Evolutionary conservation across 2,329 filamentous ascomycete genomes (phyloP), one percentile per base, ranked within the genome.

Genomic region (Hymenoscyphus infarciens): DNA sequence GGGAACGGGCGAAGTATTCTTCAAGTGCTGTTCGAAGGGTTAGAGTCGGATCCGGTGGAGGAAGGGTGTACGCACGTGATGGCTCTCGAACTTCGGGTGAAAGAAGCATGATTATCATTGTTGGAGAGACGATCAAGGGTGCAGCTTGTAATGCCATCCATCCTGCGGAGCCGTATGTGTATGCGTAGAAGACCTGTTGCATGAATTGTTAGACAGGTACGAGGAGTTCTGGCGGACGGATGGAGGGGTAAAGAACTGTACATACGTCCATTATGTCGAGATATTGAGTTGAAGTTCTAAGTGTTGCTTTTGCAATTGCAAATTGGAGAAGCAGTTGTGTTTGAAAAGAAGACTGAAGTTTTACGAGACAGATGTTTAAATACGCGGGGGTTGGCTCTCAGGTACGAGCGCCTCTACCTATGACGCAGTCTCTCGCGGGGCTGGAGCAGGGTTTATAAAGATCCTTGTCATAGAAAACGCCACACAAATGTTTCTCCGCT

Each of bases 1-100:
- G 78, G 49, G 78, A 81, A 45, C 86, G 83, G 56, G 81, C 81
- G 71, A 89, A 82, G 77, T 90, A 89, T 62, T 82, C 75, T 74
- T 89, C 87, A 15, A 89, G 77, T 33, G 77, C 85, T 86, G 64
- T 29, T 42, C 8, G 7, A 25, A 52, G 56, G 57, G 56, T 67
- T 59, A 63, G 64, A 27, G 5, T 64, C 15, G 22, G n/a, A 8
- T n/a, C n/a, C 56, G 55, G 7, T 13, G 3, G 22, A 4, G 15
- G 22, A n/a, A n/a, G 58, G 27, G 31, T 15, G 10, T 22, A 56
- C 79, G 65, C 76, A 87, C 82, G 75, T 61, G 82, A 81, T 61
- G 81, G 76, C 67, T 82, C 79, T 64, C 82, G 81, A 45, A 82
- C 79, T 66, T 87, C 83, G 58, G 82, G 80, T 2, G 82, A 81